These are phyloP conservation scores for Marasmius oreades DNA, from an alignment of 1,284 basidiomycete genomes.

Conservation along the genomic window DNA sequence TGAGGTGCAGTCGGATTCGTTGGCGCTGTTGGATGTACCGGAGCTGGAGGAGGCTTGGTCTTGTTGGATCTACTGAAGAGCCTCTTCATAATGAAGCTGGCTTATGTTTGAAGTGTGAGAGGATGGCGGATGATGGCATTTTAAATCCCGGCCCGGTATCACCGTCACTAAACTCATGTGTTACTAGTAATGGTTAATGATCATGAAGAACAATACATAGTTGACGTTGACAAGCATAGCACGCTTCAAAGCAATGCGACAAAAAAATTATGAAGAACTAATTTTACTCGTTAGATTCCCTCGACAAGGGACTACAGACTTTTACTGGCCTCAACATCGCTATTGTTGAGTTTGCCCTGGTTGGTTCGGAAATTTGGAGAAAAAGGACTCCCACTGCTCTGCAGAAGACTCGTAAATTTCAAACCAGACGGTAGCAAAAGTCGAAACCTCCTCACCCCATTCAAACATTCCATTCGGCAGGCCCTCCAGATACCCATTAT, in stretches of 20 bases:
- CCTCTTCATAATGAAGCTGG: constrained; percentile 19
- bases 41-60: constrained; percentile 12
- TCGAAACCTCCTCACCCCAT: constrained; percentile 57
- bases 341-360: constrained; percentile 11
- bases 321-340: neutral
- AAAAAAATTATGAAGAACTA: too few species aligned
- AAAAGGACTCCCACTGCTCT: constrained; percentile 81
- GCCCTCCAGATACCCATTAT: constrained; percentile 72
- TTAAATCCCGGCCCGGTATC: too few species aligned
- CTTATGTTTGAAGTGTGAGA: too few species aligned
- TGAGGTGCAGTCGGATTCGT: constrained; percentile 18
- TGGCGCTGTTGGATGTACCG: constrained; percentile 7
- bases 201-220: too few species aligned
- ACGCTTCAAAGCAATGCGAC: neutral
- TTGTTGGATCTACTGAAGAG: constrained; percentile 13
- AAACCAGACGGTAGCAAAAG: neutral
- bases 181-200: too few species aligned
- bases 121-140: too few species aligned
- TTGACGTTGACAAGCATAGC: too few species aligned
- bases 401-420: constrained; percentile 11
- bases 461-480: constrained; percentile 86
- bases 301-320: too few species aligned
- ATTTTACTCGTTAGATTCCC: too few species aligned
- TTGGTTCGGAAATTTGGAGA: constrained; percentile 31
- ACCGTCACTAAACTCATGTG: too few species aligned